These are phyloP conservation scores for Crithidia expoeki DNA, from an alignment of 208 protist species.

Conservation along the genomic window DNA sequence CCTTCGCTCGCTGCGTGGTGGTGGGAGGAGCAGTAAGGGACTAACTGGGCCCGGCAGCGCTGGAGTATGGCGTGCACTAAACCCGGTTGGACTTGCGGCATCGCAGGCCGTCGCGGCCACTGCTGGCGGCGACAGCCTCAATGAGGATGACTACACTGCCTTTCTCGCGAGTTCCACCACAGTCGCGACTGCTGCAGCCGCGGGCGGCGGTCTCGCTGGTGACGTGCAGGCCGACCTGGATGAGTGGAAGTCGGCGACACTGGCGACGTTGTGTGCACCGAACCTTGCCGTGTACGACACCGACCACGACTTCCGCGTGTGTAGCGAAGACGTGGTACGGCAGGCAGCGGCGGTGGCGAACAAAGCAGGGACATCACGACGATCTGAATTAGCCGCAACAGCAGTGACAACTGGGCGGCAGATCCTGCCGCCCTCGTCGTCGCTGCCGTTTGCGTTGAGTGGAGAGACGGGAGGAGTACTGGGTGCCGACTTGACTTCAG, in stretches of 20 bases:
- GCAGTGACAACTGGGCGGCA: background rate
- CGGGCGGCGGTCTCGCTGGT: background rate
- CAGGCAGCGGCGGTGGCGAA: constrained; percentile 28
- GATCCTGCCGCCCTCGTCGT: background rate
- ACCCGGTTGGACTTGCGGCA: constrained; percentile 32
- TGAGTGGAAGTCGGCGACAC: constrained; percentile 36
- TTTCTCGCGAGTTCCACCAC: constrained; percentile 26
- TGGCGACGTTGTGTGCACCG: constrained; percentile 51
- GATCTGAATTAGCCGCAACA: background rate
- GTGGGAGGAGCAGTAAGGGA: background rate
- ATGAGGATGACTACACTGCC: constrained; percentile 23
- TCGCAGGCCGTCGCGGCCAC: constrained; percentile 23
- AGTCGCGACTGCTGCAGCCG: background rate
- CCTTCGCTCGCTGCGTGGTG: background rate
- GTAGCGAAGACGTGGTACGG: constrained; percentile 54
- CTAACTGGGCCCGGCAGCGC: background rate
- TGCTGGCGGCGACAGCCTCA: constrained; percentile 6
- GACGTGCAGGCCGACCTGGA: constrained; percentile 11
- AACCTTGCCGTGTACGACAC: constrained; percentile 78
- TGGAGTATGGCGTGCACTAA: constrained; percentile 30
- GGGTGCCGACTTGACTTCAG: constrained; percentile 1
- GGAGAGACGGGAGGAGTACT: background rate
- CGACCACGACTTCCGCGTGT: constrained; percentile 70
- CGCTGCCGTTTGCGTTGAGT: background rate
- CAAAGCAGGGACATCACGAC: background rate